phyloP scores from a whole-genome alignment of 116 monocot genomes.

The Zostera marina region DNA sequence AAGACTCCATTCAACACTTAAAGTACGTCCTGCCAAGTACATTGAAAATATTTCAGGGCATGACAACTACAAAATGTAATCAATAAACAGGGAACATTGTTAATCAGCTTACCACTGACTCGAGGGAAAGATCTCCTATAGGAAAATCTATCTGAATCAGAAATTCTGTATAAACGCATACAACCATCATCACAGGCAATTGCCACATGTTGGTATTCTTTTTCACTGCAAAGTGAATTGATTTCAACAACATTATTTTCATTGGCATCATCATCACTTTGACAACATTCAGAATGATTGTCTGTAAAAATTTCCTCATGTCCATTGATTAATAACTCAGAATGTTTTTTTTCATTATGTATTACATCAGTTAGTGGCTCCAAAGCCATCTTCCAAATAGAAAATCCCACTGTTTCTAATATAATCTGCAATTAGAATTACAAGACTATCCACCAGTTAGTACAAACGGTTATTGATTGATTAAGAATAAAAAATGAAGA shows the following conservation, averaged over 20 bases:
- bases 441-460: too few relatives aligned
- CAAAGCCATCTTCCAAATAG: slow-evolving; percentile 94
- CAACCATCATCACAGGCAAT: slow-evolving; percentile 99
- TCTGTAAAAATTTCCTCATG: slow-evolving; percentile 15
- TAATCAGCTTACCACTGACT: slow-evolving; percentile 58
- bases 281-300: slow-evolving; percentile 41
- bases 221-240: slow-evolving; percentile 13
- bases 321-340: slow-evolving; percentile 18
- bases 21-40: slow-evolving; percentile 43
- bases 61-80: neutral
- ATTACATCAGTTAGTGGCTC: slow-evolving; percentile 35
- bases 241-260: slow-evolving; percentile 22
- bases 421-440: slow-evolving; percentile 29
- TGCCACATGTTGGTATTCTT: slow-evolving; percentile 36
- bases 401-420: slow-evolving; percentile 66
- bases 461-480: too few relatives aligned
- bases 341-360: slow-evolving; percentile 6
- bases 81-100: neutral
- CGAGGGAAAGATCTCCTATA: slow-evolving; percentile 72
- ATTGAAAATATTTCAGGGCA: neutral
- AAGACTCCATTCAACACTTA: slow-evolving; percentile 85
- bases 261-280: slow-evolving; percentile 28
- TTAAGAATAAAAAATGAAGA: too few relatives aligned
- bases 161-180: slow-evolving; percentile 48
- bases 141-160: slow-evolving; percentile 40